Conservation (phyloP, 139 green algal genomes). For the Coelastrella sp. region DNA sequence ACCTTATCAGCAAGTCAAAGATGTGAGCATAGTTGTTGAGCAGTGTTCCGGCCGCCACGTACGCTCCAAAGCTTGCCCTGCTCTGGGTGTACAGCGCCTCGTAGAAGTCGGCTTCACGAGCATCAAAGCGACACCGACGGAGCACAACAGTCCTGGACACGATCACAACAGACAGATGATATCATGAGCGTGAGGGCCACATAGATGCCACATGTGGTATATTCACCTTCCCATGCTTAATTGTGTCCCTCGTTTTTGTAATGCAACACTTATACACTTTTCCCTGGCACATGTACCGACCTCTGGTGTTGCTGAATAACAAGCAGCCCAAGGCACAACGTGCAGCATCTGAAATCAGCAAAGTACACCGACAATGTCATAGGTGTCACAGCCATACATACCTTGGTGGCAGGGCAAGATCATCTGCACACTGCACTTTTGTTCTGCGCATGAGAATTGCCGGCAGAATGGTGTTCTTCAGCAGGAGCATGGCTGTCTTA, state of each 20-base stretch:
- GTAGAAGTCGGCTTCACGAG: constrained; percentile 94
- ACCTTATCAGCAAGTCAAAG: constrained; percentile 95
- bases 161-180: background rate
- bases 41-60: constrained; percentile 78
- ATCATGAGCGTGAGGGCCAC: background rate
- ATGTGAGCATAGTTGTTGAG: constrained; percentile 93
- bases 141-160: constrained; percentile 72
- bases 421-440: constrained; percentile 94
- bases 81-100: constrained; percentile 89
- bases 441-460: constrained; percentile 90
- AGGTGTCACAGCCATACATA: background rate
- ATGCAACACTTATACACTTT: too few species aligned
- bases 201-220: too few species aligned
- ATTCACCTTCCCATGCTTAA: too few species aligned
- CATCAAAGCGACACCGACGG: constrained; percentile 81
- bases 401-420: constrained; percentile 90
- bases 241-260: too few species aligned
- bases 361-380: too few species aligned
- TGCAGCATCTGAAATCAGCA: too few species aligned
- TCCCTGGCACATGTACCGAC: too few species aligned
- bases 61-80: constrained; percentile 82
- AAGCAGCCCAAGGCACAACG: too few species aligned
- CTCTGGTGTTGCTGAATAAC: too few species aligned
- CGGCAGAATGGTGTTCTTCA: constrained; percentile 84
- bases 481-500: constrained; percentile 61